A percentile compares a stretch with the other conserved stretches of the same genome.
Evolutionary conservation across 257 asterid genomes (phyloP).

Genomic region (Solanum tarijense): DNA sequence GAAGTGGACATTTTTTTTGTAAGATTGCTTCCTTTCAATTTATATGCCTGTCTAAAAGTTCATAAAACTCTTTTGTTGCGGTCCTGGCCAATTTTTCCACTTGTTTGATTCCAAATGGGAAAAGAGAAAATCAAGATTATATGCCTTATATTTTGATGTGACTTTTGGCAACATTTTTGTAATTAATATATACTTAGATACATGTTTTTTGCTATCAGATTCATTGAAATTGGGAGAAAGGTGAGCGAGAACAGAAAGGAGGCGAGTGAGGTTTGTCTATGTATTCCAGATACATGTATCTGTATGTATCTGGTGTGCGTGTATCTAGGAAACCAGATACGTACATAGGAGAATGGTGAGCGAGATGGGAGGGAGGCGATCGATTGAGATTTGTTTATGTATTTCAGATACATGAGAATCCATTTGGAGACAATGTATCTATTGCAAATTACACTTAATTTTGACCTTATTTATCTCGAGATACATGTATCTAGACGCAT

Average conservation of each 20-base stretch:
- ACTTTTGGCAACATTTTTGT: not conserved
- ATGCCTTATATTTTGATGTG: not conserved
- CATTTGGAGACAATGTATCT: not conserved
- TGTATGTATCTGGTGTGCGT: too few relatives aligned
- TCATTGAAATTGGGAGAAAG: not conserved
- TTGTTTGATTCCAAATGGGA: not conserved
- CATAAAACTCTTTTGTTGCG: conserved; percentile 10
- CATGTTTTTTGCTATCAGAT: not conserved
- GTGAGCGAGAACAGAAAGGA: not conserved
- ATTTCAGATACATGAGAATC: not conserved
- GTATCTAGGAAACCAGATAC: too few relatives aligned
- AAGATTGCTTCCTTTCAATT: not conserved
- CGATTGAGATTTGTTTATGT: not conserved
- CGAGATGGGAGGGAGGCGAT: not conserved
- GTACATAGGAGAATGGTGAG: not conserved
- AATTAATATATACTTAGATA: not conserved
- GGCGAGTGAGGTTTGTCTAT: not conserved
- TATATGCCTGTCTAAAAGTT: not conserved
- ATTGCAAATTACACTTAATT: not conserved
- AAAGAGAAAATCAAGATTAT: not conserved
- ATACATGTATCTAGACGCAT: not conserved
- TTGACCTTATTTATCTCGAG: not conserved
- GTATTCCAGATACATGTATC: too few relatives aligned
- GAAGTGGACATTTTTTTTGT: conserved; percentile 24
- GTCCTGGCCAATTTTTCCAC: conserved; percentile 24